Conservation (phyloP, 23 red algal genomes). For the Cyanidiococcus yangmingshanensis region DNA sequence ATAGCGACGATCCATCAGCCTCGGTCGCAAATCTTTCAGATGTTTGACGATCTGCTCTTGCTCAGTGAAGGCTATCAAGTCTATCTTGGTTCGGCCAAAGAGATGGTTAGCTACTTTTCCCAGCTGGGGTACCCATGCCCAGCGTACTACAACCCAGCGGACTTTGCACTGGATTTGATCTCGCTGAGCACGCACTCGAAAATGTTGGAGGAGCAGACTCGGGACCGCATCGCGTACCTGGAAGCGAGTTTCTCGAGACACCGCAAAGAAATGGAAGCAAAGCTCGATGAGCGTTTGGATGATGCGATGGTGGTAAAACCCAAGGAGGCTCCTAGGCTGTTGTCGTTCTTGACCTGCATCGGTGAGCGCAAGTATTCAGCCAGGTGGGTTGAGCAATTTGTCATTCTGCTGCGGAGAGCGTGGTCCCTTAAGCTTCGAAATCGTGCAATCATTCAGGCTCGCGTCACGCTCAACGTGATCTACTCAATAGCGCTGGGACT, state of each 20-base stretch:
- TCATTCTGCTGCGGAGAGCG: background rate
- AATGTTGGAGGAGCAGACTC: slow-evolving; percentile 13
- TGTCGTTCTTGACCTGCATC: background rate
- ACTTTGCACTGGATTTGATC: slow-evolving; percentile 84
- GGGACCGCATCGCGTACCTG: slow-evolving; percentile 18
- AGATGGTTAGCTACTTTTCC: slow-evolving; percentile 78
- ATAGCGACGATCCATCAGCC: slow-evolving; percentile 97
- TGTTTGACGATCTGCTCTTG: slow-evolving; percentile 84
- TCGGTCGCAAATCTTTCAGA: slow-evolving; percentile 78
- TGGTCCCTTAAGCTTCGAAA: background rate
- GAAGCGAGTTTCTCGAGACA: background rate
- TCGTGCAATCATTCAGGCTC: background rate
- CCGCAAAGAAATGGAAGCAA: background rate
- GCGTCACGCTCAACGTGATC: background rate
- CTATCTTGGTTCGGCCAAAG: slow-evolving; percentile 83
- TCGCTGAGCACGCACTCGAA: slow-evolving; percentile 36
- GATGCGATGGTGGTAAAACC: background rate
- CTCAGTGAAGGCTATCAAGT: slow-evolving; percentile 66
- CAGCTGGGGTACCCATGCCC: slow-evolving; percentile 49
- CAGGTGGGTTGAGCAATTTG: background rate
- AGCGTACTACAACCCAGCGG: slow-evolving; percentile 82
- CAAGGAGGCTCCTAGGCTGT: background rate
- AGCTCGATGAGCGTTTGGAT: background rate
- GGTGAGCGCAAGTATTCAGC: background rate
- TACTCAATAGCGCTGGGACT: background rate